phyloP scores from a whole-genome alignment of 2,329 filamentous ascomycete species.

The Beauveria pseudobassiana region DNA sequence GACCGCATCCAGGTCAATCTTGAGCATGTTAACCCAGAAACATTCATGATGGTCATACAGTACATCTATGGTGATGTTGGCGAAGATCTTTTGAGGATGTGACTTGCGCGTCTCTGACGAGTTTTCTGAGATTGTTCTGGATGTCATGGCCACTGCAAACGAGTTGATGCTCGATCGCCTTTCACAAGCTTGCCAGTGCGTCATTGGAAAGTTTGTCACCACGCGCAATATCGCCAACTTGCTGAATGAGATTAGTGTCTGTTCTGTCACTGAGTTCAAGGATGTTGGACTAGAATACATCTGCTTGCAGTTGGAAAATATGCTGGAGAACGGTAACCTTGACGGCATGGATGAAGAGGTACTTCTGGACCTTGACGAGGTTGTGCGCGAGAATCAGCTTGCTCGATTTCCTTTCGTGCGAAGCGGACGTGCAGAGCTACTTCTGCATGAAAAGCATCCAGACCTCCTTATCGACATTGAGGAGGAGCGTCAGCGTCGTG shows the following conservation, averaged over 20 bases:
- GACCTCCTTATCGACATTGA: constrained; percentile 57
- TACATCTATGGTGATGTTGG: constrained; percentile 81
- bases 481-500: constrained; percentile 59
- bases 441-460: constrained; percentile 58
- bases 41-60: constrained; percentile 72
- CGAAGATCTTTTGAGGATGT: constrained; percentile 69
- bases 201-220: constrained; percentile 77
- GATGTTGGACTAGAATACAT: constrained; percentile 84
- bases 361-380: constrained; percentile 69
- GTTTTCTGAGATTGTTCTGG: constrained; percentile 81
- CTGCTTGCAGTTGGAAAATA: constrained; percentile 81
- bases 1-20: constrained; percentile 65
- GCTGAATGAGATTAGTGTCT: constrained; percentile 79
- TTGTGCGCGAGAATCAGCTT: constrained; percentile 77
- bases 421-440: constrained; percentile 61
- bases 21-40: constrained; percentile 64
- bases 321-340: constrained; percentile 84
- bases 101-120: constrained; percentile 63
- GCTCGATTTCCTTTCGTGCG: constrained; percentile 69
- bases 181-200: constrained; percentile 79
- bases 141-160: constrained; percentile 83
- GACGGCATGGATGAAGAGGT: constrained; percentile 80
- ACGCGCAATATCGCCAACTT: constrained; percentile 79
- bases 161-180: constrained; percentile 92
- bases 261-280: constrained; percentile 78